Percentiles rank a stretch among this genome's conserved stretches.
These are phyloP conservation scores for Cordia subcordata DNA, from an alignment of 257 asterid species.

Conservation along the genomic window DNA sequence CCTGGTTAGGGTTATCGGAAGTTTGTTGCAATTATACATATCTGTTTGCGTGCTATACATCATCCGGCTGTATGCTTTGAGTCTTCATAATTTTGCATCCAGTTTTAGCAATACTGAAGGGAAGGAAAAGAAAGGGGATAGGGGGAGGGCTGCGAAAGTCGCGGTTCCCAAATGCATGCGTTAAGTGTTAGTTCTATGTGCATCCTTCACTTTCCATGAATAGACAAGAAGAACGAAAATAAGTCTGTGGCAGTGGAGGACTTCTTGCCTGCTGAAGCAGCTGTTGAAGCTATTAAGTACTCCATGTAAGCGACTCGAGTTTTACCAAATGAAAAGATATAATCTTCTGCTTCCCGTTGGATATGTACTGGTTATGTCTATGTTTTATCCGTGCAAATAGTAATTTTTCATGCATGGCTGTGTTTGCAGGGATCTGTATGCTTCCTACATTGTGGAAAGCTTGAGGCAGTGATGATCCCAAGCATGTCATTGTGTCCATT, in stretches of 20 bases:
- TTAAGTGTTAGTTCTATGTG: not conserved
- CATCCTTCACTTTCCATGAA: slow-evolving; percentile 34
- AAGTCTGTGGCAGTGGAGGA: slow-evolving; percentile 79
- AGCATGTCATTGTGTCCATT: no score
- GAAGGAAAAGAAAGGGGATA: no score
- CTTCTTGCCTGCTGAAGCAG: slow-evolving; percentile 71
- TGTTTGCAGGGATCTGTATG: slow-evolving; percentile 70
- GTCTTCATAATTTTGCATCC: no score
- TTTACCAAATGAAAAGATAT: not conserved
- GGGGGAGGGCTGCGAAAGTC: no score
- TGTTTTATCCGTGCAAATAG: no score
- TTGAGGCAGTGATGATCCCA: slow-evolving; percentile 61
- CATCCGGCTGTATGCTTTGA: no score
- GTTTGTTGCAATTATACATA: no score
- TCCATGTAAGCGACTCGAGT: slow-evolving; percentile 52
- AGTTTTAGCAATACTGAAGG: no score
- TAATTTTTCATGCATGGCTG: slow-evolving; percentile 2
- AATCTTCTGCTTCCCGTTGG: not conserved
- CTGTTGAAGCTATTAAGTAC: slow-evolving; percentile 60
- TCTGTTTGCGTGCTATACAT: no score
- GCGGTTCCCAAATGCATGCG: no score
- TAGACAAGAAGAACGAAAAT: slow-evolving; percentile 89
- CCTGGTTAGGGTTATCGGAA: no score
- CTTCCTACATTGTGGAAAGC: slow-evolving; percentile 75
- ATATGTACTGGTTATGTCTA: not conserved